Conservation (phyloP, 2,329 filamentous ascomycete species). For the Fusarium sp. region DNA sequence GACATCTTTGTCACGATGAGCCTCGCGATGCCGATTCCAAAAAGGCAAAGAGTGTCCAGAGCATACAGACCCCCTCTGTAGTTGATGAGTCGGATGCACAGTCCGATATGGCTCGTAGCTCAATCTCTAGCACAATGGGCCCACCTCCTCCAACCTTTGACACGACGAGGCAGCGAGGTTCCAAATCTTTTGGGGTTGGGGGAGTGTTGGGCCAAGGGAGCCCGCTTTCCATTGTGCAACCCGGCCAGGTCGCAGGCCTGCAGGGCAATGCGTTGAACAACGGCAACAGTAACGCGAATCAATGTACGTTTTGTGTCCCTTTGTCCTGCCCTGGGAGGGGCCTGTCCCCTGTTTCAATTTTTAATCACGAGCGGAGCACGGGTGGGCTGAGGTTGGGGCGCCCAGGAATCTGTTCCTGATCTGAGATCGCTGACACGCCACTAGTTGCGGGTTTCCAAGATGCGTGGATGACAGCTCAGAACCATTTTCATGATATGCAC, state of each 20-base stretch:
- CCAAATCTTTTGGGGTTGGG: conserved; percentile 58
- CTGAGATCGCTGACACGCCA: conserved; percentile 44
- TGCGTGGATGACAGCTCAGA: conserved; percentile 83
- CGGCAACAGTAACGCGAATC: conserved; percentile 70
- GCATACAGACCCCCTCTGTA: conserved; percentile 57
- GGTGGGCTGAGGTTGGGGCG: conserved; percentile 37
- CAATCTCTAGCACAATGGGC: conserved; percentile 68
- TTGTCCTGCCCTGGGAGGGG: conserved; percentile 34
- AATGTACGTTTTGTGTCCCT: conserved; percentile 71
- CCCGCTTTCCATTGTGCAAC: conserved; percentile 77
- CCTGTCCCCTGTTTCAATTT: conserved; percentile 39
- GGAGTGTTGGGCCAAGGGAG: conserved; percentile 61
- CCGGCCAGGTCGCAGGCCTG: conserved; percentile 73
- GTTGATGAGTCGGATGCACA: conserved; percentile 70
- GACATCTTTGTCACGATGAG: conserved; percentile 97
- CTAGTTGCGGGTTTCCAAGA: conserved; percentile 83
- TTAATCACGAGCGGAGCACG: conserved; percentile 41
- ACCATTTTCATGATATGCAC: conserved; percentile 87
- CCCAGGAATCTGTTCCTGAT: conserved; percentile 34
- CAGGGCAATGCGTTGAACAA: conserved; percentile 68
- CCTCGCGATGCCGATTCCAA: conserved; percentile 86
- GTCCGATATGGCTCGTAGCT: conserved; percentile 62
- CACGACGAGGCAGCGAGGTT: conserved; percentile 49
- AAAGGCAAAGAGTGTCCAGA: conserved; percentile 74
- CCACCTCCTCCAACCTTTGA: conserved; percentile 59